Percentiles rank a stretch among this genome's conserved stretches.
Evolutionary conservation across 1,284 basidiomycete species (phyloP).

Genomic region (Takashimella koratensis): DNA sequence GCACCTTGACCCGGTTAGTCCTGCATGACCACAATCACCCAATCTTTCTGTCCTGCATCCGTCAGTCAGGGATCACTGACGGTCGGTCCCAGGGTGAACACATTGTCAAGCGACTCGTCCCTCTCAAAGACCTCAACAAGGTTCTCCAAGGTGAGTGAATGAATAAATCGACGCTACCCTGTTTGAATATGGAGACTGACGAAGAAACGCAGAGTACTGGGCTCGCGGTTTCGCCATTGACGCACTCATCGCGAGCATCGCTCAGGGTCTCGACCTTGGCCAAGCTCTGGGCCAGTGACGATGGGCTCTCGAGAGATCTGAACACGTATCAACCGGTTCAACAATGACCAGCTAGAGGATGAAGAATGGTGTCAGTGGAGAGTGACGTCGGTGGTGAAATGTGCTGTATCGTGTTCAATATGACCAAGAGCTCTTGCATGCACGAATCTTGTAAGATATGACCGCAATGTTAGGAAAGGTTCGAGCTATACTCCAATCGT

Average conservation of each 20-base stretch:
- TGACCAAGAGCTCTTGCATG: too few species aligned
- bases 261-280: constrained; percentile 66
- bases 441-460: too few species aligned
- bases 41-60: not conserved
- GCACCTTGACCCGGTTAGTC: constrained; percentile 41
- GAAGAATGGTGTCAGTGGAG: too few species aligned
- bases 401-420: too few species aligned
- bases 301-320: too few species aligned
- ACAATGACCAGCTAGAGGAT: too few species aligned
- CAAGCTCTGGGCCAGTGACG: too few species aligned
- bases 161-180: not conserved
- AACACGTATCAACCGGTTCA: too few species aligned
- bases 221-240: constrained; percentile 72
- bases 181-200: too few species aligned
- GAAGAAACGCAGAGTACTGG: constrained; percentile 59
- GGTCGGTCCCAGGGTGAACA: constrained; percentile 66
- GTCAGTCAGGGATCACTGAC: constrained; percentile 49
- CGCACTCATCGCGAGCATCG: constrained; percentile 69
- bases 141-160: constrained; percentile 60
- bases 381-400: too few species aligned
- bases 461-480: too few species aligned
- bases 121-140: constrained; percentile 60
- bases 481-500: too few species aligned
- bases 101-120: constrained; percentile 69
- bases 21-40: not conserved